phyloP scores from a whole-genome alignment of 768 basidiomycete species.

The Glaciozyma martinii region DNA sequence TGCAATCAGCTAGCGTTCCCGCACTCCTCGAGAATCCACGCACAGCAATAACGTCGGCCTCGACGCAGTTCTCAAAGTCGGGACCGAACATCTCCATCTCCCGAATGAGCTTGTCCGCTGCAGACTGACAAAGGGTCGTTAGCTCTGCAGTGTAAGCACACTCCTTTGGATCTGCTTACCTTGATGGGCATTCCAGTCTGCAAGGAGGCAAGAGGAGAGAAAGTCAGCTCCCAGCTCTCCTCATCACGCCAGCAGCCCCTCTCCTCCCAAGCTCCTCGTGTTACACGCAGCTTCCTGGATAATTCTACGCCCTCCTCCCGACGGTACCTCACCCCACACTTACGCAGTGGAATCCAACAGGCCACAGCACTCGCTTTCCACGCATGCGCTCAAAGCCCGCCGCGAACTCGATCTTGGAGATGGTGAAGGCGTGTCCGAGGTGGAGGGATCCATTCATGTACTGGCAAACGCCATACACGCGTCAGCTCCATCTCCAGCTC shows the following conservation, averaged over 20 bases:
- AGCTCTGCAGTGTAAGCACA: not conserved
- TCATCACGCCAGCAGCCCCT: not conserved
- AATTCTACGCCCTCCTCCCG: too few species aligned
- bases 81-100: constrained; percentile 93
- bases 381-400: constrained; percentile 92
- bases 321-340: not conserved
- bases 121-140: constrained; percentile 51
- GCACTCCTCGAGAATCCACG: constrained; percentile 40
- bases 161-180: constrained; percentile 46
- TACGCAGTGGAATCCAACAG: constrained; percentile 85
- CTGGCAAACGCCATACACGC: constrained; percentile 3
- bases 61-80: constrained; percentile 67
- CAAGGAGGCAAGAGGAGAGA: too few species aligned
- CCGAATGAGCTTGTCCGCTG: constrained; percentile 93
- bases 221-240: not conserved
- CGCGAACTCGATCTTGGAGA: constrained; percentile 94
- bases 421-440: constrained; percentile 93
- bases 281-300: too few species aligned
- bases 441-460: constrained; percentile 99
- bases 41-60: constrained; percentile 39
- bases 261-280: not conserved
- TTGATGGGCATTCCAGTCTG: constrained; percentile 97
- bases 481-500: not conserved
- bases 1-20: constrained; percentile 35
- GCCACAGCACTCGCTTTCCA: constrained; percentile 88